Evolutionary conservation across 176 grass and related monocot species (phyloP).

Genomic region (Elymus sibiricus): DNA sequence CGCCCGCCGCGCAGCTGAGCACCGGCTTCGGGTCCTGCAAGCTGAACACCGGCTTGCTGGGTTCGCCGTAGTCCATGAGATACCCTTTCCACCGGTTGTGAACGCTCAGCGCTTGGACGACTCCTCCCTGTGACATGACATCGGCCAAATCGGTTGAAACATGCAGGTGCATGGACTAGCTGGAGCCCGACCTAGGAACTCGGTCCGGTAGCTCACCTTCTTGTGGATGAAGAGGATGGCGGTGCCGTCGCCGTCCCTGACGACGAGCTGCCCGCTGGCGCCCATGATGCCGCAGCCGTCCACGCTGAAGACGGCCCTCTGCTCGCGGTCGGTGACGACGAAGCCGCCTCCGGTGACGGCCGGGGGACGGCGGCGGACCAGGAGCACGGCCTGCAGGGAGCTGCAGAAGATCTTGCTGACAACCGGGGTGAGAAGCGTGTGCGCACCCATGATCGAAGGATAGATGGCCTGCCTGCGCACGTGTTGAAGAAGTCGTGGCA

Average conservation of each 20-base stretch:
- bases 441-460: slow-evolving; percentile 42
- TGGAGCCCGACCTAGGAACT: background rate
- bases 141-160: background rate
- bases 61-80: slow-evolving; percentile 53
- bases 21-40: slow-evolving; percentile 62
- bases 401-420: slow-evolving; percentile 91
- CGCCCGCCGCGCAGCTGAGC: slow-evolving; percentile 44
- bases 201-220: slow-evolving; percentile 28
- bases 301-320: slow-evolving; percentile 58
- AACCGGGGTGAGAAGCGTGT: slow-evolving; percentile 46
- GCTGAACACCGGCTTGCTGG: slow-evolving; percentile 67
- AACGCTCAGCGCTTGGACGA: slow-evolving; percentile 69
- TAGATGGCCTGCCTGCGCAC: background rate
- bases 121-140: slow-evolving; percentile 28
- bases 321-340: slow-evolving; percentile 54
- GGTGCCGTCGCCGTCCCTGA: slow-evolving; percentile 63
- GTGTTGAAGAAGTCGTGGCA: background rate
- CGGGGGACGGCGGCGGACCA: slow-evolving; percentile 67
- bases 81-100: slow-evolving; percentile 74
- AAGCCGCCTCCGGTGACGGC: slow-evolving; percentile 70
- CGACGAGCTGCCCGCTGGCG: slow-evolving; percentile 51
- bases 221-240: slow-evolving; percentile 71
- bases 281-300: slow-evolving; percentile 85
- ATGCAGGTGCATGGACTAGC: background rate
- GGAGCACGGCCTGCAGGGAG: slow-evolving; percentile 38